Evolutionary conservation across 495 filamentous ascomycete genomes (phyloP).

Genomic region (Podospora australis): DNA sequence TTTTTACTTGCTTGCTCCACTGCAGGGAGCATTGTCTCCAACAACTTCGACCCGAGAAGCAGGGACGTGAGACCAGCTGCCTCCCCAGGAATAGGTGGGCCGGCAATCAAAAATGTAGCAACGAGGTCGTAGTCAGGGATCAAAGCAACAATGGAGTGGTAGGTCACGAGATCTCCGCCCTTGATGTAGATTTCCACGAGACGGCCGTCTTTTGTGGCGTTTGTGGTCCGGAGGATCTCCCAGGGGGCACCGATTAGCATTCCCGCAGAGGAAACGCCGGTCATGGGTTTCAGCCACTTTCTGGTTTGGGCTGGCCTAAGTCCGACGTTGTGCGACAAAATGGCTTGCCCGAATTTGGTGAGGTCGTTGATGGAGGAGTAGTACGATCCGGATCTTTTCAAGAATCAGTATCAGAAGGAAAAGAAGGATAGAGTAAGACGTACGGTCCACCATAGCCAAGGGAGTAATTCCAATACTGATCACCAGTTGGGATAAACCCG

Average conservation of each 20-base stretch:
- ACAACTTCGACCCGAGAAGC: conserved; percentile 28
- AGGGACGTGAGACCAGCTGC: conserved; percentile 17
- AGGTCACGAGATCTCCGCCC: conserved; percentile 42
- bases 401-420: conserved; percentile 5
- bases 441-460: conserved; percentile 42
- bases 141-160: conserved; percentile 41
- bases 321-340: conserved; percentile 39
- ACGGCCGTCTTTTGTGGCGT: conserved; percentile 31
- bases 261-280: conserved; percentile 40
- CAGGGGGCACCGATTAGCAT: conserved; percentile 47
- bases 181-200: conserved; percentile 52
- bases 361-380: conserved; percentile 52
- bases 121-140: conserved; percentile 50
- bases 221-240: conserved; percentile 43
- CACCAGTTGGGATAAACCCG: conserved; percentile 34
- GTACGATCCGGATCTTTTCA: conserved; percentile 38
- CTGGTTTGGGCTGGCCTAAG: conserved; percentile 39
- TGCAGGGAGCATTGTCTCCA: conserved; percentile 34
- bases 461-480: conserved; percentile 36
- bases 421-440: conserved; percentile 10
- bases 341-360: conserved; percentile 39
- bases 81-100: conserved; percentile 9
- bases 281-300: conserved; percentile 49
- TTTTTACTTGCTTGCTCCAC: conserved; percentile 40
- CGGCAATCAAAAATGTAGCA: conserved; percentile 41